Evolutionary conservation across 2,329 filamentous ascomycete genomes (phyloP).

Genomic region (Botrytis deweyae): DNA sequence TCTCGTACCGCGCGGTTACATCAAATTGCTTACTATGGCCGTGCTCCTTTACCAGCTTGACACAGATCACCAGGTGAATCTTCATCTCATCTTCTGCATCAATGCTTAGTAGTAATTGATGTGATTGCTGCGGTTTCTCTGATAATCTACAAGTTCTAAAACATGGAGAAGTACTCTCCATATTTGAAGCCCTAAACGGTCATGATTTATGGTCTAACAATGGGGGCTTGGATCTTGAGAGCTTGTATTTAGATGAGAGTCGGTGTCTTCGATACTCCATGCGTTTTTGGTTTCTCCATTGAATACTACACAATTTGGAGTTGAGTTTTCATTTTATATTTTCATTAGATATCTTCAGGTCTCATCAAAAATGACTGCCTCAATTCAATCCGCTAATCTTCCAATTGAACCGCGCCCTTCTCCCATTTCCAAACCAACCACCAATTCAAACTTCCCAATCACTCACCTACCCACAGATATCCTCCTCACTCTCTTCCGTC

Average conservation of each 20-base stretch:
- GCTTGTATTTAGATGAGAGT: background rate
- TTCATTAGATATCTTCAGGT: background rate
- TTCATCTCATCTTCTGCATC: background rate
- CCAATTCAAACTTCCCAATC: background rate
- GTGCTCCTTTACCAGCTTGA: background rate
- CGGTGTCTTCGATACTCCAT: background rate
- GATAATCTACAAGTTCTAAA: background rate
- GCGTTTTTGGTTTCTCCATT: background rate
- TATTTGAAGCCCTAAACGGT: background rate
- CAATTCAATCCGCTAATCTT: background rate
- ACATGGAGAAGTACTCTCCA: background rate
- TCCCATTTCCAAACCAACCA: background rate
- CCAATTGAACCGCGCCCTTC: background rate
- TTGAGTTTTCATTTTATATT: background rate
- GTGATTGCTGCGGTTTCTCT: background rate
- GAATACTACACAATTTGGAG: background rate
- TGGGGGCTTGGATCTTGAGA: background rate
- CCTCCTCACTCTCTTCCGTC: background rate
- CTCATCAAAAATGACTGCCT: background rate
- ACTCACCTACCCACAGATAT: conserved; percentile 8
- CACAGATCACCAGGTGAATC: background rate
- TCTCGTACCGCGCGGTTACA: background rate
- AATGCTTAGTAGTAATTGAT: background rate
- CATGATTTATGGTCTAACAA: background rate
- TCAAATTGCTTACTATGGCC: background rate